phyloP scores from a whole-genome alignment of 495 filamentous ascomycete species.

The Haplographium delicatum region DNA sequence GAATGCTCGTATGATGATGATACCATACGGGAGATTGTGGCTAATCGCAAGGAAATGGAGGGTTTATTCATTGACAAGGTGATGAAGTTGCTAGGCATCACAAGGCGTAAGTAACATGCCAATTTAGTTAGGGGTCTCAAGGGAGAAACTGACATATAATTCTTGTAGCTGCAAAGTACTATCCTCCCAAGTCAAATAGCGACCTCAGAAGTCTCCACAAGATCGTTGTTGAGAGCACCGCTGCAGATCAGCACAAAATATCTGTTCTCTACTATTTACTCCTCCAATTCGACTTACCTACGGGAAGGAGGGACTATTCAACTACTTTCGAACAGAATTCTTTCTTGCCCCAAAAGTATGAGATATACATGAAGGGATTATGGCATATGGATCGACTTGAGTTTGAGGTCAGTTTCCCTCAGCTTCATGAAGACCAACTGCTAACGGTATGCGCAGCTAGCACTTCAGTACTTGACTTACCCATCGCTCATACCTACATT shows the following conservation, averaged over 20 bases:
- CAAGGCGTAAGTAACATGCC: conserved; percentile 51
- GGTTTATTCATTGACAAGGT: conserved; percentile 73
- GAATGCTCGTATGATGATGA: conserved; percentile 58
- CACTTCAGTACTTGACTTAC: conserved; percentile 66
- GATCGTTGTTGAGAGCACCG: conserved; percentile 52
- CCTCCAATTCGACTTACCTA: conserved; percentile 58
- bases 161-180: conserved; percentile 49
- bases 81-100: conserved; percentile 62
- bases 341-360: conserved; percentile 62
- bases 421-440: not conserved
- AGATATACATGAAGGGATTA: conserved; percentile 71
- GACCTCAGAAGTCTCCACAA: conserved; percentile 60
- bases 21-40: conserved; percentile 51
- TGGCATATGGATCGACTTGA: conserved; percentile 71
- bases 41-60: conserved; percentile 55
- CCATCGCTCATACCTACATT: conserved; percentile 74
- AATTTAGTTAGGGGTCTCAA: too few relatives aligned
- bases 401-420: conserved; percentile 46
- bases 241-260: conserved; percentile 65
- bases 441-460: conserved; percentile 44
- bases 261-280: conserved; percentile 77
- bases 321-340: conserved; percentile 36
- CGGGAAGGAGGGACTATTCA: conserved; percentile 37
- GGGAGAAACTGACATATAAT: conserved; percentile 7
- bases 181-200: conserved; percentile 62